Conservation (phyloP, 192 early-diverging fungal species). For the Phycomyces nitens region DNA sequence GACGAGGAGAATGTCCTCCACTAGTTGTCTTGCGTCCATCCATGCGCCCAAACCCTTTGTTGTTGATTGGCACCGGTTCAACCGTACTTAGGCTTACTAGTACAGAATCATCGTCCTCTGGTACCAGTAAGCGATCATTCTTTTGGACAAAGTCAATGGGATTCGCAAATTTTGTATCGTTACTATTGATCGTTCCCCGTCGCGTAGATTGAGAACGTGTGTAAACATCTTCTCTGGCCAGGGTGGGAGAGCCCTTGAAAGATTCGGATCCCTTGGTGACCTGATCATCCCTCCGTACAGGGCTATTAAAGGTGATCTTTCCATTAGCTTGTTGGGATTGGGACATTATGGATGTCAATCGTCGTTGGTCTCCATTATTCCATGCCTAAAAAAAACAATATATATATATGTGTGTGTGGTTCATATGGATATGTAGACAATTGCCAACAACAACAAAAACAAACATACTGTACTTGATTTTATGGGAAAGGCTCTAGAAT, state of each 20-base stretch:
- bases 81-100: constrained; percentile 49
- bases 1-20: constrained; percentile 19
- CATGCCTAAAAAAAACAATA: constrained; percentile 16
- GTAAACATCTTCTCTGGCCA: constrained; percentile 7
- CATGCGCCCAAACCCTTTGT: constrained; percentile 8
- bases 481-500: background rate
- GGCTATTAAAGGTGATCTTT: constrained; percentile 23
- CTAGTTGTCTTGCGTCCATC: constrained; percentile 5
- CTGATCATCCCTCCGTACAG: constrained; percentile 16
- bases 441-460: background rate
- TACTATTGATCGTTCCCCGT: constrained; percentile 18
- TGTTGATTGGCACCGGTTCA: constrained; percentile 47
- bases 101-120: constrained; percentile 46
- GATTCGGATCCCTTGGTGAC: constrained; percentile 10
- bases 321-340: constrained; percentile 26
- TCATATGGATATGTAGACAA: background rate
- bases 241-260: constrained; percentile 27
- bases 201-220: constrained; percentile 8
- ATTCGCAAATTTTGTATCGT: constrained; percentile 1
- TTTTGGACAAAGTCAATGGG: background rate
- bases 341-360: constrained; percentile 11
- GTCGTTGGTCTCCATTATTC: constrained; percentile 19
- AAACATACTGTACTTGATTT: constrained; percentile 12
- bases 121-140: constrained; percentile 5
- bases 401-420: background rate